Percentiles rank a stretch among this genome's conserved stretches.
phyloP scores from a whole-genome alignment of 345 rosid genomes.

The Kernera saxatilis region DNA sequence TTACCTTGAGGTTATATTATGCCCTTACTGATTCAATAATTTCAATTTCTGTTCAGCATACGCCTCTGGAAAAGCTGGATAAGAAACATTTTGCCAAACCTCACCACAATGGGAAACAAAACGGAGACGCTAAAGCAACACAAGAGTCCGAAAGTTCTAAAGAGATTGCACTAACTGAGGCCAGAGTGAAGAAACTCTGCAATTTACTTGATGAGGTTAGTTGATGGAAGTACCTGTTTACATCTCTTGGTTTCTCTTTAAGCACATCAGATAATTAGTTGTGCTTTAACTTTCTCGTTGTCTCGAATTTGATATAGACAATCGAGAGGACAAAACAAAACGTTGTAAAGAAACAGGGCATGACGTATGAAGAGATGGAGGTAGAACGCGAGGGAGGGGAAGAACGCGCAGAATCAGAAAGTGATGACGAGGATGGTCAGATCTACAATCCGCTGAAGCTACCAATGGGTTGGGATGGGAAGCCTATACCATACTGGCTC shows the following conservation, averaged over 20 bases:
- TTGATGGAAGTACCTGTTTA: neutral
- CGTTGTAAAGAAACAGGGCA: slow-evolving; percentile 87
- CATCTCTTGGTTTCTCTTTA: neutral
- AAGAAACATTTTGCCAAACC: slow-evolving; percentile 87
- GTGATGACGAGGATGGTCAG: slow-evolving; percentile 96
- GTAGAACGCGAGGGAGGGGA: slow-evolving; percentile 97
- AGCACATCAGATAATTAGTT: neutral
- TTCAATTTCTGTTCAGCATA: slow-evolving; percentile 47
- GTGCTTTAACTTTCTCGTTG: neutral
- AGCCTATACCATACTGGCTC: slow-evolving; percentile 99
- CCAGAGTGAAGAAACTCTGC: slow-evolving; percentile 67
- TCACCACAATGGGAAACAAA: slow-evolving; percentile 44
- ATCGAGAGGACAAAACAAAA: slow-evolving; percentile 73
- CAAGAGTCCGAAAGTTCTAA: slow-evolving; percentile 46
- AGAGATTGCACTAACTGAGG: slow-evolving; percentile 71
- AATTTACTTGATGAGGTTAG: slow-evolving; percentile 73
- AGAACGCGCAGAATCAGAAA: slow-evolving; percentile 81
- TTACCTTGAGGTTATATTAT: neutral
- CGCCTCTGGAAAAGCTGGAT: slow-evolving; percentile 75
- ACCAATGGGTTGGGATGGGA: slow-evolving; percentile 99
- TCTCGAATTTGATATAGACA: slow-evolving; percentile 38
- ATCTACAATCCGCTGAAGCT: slow-evolving; percentile 89
- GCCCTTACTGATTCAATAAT: neutral
- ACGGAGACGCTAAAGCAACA: slow-evolving; percentile 41
- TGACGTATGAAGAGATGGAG: slow-evolving; percentile 96